phyloP scores from a whole-genome alignment of 2,329 filamentous ascomycete genomes.

The Phaeophleospora eucalypticola region DNA sequence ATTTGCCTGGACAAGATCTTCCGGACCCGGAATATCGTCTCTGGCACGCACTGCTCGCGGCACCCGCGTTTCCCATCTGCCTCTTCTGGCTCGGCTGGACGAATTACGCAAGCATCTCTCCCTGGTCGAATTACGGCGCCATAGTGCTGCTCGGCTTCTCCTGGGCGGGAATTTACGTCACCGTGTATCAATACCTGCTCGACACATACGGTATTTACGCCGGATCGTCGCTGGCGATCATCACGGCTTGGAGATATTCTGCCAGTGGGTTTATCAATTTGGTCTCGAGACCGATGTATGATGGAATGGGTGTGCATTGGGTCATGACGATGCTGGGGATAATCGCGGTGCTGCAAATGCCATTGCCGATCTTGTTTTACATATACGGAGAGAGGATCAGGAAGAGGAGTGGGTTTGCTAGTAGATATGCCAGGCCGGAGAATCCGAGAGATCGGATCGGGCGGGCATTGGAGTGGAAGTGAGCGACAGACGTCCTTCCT shows the following conservation, averaged over 20 bases:
- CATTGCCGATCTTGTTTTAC: conserved; percentile 23
- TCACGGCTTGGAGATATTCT: conserved; percentile 31
- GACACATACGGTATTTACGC: conserved; percentile 42
- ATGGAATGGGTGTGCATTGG: conserved; percentile 40
- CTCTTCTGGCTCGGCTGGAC: conserved; percentile 54
- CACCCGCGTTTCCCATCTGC: conserved; percentile 41
- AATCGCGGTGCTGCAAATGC: conserved; percentile 25
- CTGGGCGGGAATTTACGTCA: conserved; percentile 44
- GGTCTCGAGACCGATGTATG: conserved; percentile 39
- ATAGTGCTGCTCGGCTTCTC: conserved; percentile 44
- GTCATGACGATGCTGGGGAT: conserved; percentile 40
- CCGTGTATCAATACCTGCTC: conserved; percentile 34
- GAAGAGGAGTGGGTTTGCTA: conserved; percentile 34
- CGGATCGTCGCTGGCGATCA: conserved; percentile 39
- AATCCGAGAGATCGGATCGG: conserved; percentile 5
- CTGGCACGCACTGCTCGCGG: conserved; percentile 44
- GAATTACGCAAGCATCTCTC: conserved; percentile 37
- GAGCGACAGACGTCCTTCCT: no score
- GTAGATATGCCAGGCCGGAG: conserved; percentile 8
- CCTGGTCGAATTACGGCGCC: conserved; percentile 46
- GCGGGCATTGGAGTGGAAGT: conserved; percentile 6
- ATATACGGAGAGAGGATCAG: conserved; percentile 19
- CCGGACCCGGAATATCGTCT: conserved; percentile 38
- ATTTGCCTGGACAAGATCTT: conserved; percentile 15
- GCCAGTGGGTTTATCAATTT: conserved; percentile 41